Percentiles rank a stretch among this genome's conserved stretches.
Conservation (phyloP, 202 grass and related monocot species). For the Carex arenaria region DNA sequence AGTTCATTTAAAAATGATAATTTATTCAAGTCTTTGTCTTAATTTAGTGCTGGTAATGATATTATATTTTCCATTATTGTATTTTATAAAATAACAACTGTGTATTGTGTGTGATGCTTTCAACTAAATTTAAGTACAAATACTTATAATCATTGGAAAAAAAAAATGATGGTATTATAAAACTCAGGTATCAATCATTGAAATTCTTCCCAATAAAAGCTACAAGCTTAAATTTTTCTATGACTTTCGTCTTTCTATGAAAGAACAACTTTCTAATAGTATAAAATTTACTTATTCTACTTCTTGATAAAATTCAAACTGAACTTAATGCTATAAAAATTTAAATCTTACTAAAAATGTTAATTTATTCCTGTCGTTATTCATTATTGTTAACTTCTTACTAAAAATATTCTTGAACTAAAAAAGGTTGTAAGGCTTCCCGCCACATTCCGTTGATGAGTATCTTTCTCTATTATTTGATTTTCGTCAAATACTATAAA, state of each 20-base stretch:
- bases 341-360: background rate
- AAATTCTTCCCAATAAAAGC: background rate
- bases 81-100: background rate
- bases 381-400: background rate
- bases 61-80: background rate
- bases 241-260: no score
- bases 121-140: background rate
- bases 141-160: background rate
- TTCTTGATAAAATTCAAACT: no score
- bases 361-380: background rate
- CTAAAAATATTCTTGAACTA: background rate
- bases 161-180: background rate
- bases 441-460: background rate
- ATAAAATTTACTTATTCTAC: no score
- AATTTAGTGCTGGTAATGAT: background rate
- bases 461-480: background rate
- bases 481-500: no score
- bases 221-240: no score
- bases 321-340: background rate
- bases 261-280: no score
- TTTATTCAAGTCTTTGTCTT: background rate
- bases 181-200: background rate
- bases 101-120: background rate
- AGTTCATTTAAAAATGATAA: background rate
- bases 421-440: background rate